These are phyloP conservation scores for Penicillium sp. DNA, from an alignment of 2,329 filamentous ascomycete species.

Conservation along the genomic window DNA sequence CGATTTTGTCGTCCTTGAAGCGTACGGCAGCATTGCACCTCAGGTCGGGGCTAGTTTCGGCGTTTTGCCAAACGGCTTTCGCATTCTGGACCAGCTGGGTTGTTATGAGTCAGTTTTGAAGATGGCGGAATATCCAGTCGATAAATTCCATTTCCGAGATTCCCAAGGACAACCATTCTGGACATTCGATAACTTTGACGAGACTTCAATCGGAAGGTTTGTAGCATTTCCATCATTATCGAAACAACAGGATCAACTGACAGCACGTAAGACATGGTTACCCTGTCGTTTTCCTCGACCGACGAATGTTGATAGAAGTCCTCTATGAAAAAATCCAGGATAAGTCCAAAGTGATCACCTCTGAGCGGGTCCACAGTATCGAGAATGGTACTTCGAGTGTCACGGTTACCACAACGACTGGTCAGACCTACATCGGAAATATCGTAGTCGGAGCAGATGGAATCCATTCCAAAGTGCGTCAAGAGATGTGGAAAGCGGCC, in stretches of 20 bases:
- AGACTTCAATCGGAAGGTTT: not conserved
- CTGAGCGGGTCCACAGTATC: constrained; percentile 10
- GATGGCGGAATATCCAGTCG: constrained; percentile 6
- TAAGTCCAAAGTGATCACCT: constrained; percentile 15
- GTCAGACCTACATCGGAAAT: constrained; percentile 18
- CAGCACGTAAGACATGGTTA: constrained; percentile 16
- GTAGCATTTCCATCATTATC: not conserved
- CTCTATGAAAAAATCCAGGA: constrained; percentile 22
- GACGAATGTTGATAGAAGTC: constrained; percentile 19
- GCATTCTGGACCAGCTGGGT: constrained; percentile 46
- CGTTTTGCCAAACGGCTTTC: constrained; percentile 37
- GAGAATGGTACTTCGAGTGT: not conserved
- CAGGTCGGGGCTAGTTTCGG: constrained; percentile 43
- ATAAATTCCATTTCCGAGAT: constrained; percentile 7
- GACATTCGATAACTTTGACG: constrained; percentile 1
- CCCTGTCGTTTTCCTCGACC: constrained; percentile 18
- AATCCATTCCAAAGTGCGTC: constrained; percentile 32
- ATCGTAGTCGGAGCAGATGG: constrained; percentile 39
- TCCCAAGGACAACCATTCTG: constrained; percentile 2
- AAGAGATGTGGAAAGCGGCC: constrained; percentile 25
- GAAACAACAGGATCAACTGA: not conserved
- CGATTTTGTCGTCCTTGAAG: constrained; percentile 42
- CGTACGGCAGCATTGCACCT: constrained; percentile 36
- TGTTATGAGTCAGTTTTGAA: constrained; percentile 23
- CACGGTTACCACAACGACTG: constrained; percentile 9